phyloP scores from a whole-genome alignment of 2,329 filamentous ascomycete genomes.

The Ophiostoma australiae region DNA sequence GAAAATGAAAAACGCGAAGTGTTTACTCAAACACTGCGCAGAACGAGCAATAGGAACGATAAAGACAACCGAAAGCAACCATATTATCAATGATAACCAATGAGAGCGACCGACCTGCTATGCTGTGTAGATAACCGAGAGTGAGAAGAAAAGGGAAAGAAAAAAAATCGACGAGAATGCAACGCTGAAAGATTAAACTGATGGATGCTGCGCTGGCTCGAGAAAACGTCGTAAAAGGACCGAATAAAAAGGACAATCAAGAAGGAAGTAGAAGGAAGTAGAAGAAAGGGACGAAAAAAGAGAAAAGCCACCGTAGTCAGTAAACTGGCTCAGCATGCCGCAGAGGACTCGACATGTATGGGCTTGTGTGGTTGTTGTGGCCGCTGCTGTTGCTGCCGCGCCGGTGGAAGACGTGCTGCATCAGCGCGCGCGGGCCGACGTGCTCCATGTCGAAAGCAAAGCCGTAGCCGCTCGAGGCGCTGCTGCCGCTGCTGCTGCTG shows the following conservation, averaged over 20 bases:
- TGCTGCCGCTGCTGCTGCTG: constrained; percentile 34
- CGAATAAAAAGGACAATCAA: not conserved
- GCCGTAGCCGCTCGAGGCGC: constrained; percentile 37
- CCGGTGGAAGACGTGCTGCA: constrained; percentile 36
- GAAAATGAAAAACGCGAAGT: not conserved
- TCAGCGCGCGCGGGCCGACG: constrained; percentile 35
- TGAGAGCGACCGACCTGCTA: not conserved
- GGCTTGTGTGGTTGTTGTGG: constrained; percentile 7
- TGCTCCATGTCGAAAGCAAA: constrained; percentile 36
- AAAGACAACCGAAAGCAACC: not conserved
- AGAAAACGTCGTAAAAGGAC: not conserved
- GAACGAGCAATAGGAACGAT: not conserved
- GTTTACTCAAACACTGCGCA: not conserved
- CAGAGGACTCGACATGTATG: constrained; percentile 28
- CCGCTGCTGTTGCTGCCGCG: constrained; percentile 32
- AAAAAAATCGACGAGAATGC: not conserved
- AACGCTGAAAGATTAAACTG: not conserved
- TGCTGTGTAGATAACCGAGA: not conserved
- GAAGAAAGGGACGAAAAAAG: not conserved
- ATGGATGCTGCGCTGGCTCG: not conserved
- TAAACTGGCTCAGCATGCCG: constrained; percentile 29
- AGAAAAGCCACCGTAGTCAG: constrained; percentile 18
- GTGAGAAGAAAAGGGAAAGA: not conserved
- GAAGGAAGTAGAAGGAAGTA: not conserved
- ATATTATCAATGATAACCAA: not conserved